Evolutionary conservation across 345 rosid species (phyloP).

Genomic region (Gossypium rotundifolium): DNA sequence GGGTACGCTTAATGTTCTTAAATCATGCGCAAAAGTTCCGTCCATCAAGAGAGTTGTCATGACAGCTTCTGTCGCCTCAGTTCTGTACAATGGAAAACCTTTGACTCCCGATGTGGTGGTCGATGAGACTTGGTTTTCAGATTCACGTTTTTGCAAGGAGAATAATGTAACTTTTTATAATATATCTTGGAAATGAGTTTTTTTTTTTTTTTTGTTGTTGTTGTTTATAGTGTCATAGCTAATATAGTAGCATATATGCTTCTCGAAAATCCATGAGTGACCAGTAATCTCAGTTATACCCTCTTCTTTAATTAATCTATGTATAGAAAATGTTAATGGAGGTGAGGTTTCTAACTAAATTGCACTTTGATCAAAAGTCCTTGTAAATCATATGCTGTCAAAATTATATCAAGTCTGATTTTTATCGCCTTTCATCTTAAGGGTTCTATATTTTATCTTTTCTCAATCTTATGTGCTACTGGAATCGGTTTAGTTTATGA

Average conservation of each 20-base stretch:
- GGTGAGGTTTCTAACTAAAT: neutral
- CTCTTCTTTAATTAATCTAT: neutral
- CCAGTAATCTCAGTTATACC: neutral
- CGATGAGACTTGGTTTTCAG: slow-evolving; percentile 47
- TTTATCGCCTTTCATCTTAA: neutral
- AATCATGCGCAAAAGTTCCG: slow-evolving; percentile 29
- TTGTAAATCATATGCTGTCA: neutral
- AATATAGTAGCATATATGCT: neutral
- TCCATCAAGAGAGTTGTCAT: slow-evolving; percentile 42
- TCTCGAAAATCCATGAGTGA: neutral
- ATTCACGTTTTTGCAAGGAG: slow-evolving; percentile 25
- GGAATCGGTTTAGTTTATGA: neutral
- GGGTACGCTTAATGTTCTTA: slow-evolving; percentile 43
- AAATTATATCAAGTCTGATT: neutral
- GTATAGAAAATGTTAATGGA: neutral
- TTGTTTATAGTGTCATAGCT: neutral
- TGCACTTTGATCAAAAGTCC: neutral
- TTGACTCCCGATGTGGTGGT: slow-evolving; percentile 23
- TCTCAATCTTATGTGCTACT: neutral
- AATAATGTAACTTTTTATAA: slow-evolving; percentile 10
- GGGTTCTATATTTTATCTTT: neutral
- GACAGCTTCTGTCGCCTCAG: slow-evolving; percentile 42
- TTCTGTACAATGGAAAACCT: slow-evolving; percentile 24
- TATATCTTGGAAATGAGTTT: neutral
- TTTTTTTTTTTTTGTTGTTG: neutral